phyloP scores from a whole-genome alignment of 148 eudicot species.

The Cornus florida region DNA sequence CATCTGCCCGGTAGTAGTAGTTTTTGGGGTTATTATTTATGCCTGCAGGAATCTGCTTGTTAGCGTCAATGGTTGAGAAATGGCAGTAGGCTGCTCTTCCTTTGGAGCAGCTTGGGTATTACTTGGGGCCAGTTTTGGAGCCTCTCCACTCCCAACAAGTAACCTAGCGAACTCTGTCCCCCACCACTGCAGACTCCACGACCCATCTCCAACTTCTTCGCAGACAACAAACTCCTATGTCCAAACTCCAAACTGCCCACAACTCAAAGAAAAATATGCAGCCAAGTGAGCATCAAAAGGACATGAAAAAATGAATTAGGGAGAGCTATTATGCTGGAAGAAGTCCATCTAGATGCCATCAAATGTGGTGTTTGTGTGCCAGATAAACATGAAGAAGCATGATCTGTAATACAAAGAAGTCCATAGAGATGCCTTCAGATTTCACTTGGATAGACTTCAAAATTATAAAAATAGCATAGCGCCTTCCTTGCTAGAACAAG shows the following conservation, averaged over 20 bases:
- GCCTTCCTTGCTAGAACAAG: not conserved
- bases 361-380: not conserved
- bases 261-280: not conserved
- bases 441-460: too few relatives aligned
- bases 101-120: too few relatives aligned
- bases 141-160: slow-evolving; percentile 77
- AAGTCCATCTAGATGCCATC: not conserved
- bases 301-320: not conserved
- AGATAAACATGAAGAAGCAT: not conserved
- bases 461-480: not conserved
- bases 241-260: not conserved
- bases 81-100: too few relatives aligned
- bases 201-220: slow-evolving; percentile 38
- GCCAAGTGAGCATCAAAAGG: not conserved
- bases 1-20: slow-evolving; percentile 77
- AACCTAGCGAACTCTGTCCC: slow-evolving; percentile 80
- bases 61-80: too few relatives aligned
- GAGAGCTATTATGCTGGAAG: not conserved
- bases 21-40: slow-evolving; percentile 53
- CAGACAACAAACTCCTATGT: not conserved
- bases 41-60: slow-evolving; percentile 36
- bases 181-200: slow-evolving; percentile 97
- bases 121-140: slow-evolving; percentile 68
- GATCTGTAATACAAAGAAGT: too few relatives aligned
- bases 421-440: not conserved